These are phyloP conservation scores for Biscogniauxia sp. DNA, from an alignment of 2,329 filamentous ascomycete genomes.

Conservation along the genomic window DNA sequence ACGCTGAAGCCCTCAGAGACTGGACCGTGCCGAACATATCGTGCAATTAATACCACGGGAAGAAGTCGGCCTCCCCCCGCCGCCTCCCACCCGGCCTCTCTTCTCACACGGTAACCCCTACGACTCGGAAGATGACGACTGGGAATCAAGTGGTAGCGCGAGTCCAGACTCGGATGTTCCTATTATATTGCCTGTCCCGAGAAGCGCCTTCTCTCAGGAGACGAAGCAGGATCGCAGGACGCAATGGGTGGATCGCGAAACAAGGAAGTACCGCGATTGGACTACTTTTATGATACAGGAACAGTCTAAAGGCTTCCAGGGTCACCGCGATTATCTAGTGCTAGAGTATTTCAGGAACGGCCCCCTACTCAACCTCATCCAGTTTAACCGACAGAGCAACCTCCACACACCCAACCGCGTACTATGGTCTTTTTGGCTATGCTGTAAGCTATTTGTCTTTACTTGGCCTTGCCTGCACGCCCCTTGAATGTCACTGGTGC, in stretches of 20 bases:
- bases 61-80: not conserved
- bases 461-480: too few species aligned
- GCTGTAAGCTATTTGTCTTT: constrained; percentile 9
- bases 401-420: constrained; percentile 4
- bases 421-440: constrained; percentile 19
- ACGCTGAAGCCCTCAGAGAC: not conserved
- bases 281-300: too few species aligned
- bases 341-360: not conserved
- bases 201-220: too few species aligned
- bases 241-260: too few species aligned
- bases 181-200: too few species aligned
- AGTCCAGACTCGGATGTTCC: too few species aligned
- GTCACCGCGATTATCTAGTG: not conserved
- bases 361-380: not conserved
- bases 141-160: not conserved
- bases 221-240: too few species aligned
- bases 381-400: not conserved
- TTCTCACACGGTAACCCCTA: not conserved
- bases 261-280: too few species aligned
- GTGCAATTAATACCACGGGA: not conserved
- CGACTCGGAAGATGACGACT: not conserved
- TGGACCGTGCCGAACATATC: not conserved
- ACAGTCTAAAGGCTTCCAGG: too few species aligned
- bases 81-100: not conserved
- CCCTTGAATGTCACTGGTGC: not conserved